Percentiles rank a stretch among this genome's conserved stretches.
phyloP scores from a whole-genome alignment of 2,329 filamentous ascomycete genomes.

The Alternaria conjuncta region DNA sequence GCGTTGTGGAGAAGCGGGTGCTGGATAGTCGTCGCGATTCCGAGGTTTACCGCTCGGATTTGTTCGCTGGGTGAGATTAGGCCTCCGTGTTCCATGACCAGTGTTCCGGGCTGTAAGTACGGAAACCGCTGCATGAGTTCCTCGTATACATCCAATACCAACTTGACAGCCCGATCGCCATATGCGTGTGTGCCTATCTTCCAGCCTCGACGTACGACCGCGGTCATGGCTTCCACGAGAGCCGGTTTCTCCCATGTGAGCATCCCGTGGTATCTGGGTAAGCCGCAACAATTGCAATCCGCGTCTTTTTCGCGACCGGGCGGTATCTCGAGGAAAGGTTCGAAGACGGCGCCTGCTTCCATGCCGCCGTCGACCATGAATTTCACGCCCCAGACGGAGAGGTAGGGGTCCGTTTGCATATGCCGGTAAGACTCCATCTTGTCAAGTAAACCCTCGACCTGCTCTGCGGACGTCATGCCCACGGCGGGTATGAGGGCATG shows the following conservation, averaged over 20 bases:
- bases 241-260: not conserved
- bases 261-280: not conserved
- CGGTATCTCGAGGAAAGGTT: no score
- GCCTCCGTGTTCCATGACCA: not conserved
- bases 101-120: rapidly evolving
- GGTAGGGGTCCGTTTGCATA: rapidly evolving
- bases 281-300: not conserved
- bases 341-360: not conserved
- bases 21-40: not conserved
- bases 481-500: not conserved
- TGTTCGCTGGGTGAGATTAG: not conserved
- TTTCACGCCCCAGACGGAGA: not conserved
- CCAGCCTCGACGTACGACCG: not conserved
- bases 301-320: not conserved
- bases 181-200: not conserved
- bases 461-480: not conserved
- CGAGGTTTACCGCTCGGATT: rapidly evolving
- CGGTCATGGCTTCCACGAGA: not conserved
- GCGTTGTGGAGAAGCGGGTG: not conserved
- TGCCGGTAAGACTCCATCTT: not conserved
- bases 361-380: not conserved
- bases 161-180: not conserved
- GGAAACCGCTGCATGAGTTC: not conserved
- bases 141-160: not conserved
- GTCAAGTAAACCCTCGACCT: no score